Conservation (phyloP, 371 early-diverging fungal species). For the Haplosporangium sp. region DNA sequence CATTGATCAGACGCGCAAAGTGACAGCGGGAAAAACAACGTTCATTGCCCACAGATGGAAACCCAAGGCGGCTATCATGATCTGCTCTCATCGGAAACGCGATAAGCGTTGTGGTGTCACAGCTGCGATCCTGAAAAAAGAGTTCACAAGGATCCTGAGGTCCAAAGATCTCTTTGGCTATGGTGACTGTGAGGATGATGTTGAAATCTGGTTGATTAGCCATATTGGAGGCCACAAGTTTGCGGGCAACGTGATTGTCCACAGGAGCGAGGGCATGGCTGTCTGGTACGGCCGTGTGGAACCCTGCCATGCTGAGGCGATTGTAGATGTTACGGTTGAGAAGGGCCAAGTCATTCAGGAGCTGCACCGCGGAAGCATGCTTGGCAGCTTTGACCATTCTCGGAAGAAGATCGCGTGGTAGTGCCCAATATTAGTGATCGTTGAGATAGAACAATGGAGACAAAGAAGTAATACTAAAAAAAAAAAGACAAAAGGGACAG, state of each 20-base stretch:
- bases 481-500: not conserved
- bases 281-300: conserved; percentile 78
- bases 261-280: conserved; percentile 66
- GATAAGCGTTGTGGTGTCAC: conserved; percentile 87
- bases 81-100: conserved; percentile 82
- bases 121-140: conserved; percentile 76
- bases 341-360: conserved; percentile 69
- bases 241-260: conserved; percentile 81
- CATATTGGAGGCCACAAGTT: conserved; percentile 88
- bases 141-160: conserved; percentile 70
- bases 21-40: conserved; percentile 57
- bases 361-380: conserved; percentile 71
- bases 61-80: conserved; percentile 67
- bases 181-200: conserved; percentile 46
- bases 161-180: conserved; percentile 70
- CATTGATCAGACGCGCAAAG: conserved; percentile 5
- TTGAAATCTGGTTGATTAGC: conserved; percentile 70
- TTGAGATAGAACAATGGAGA: too few relatives aligned
- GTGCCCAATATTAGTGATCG: not conserved
- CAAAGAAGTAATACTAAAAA: not conserved
- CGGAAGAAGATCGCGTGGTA: conserved; percentile 47
- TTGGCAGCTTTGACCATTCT: conserved; percentile 60
- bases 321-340: conserved; percentile 67
- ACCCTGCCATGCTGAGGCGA: conserved; percentile 67
- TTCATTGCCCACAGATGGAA: conserved; percentile 58